These are phyloP conservation scores for Serendipita indica DNA, from an alignment of 768 basidiomycete species.

Conservation along the genomic window DNA sequence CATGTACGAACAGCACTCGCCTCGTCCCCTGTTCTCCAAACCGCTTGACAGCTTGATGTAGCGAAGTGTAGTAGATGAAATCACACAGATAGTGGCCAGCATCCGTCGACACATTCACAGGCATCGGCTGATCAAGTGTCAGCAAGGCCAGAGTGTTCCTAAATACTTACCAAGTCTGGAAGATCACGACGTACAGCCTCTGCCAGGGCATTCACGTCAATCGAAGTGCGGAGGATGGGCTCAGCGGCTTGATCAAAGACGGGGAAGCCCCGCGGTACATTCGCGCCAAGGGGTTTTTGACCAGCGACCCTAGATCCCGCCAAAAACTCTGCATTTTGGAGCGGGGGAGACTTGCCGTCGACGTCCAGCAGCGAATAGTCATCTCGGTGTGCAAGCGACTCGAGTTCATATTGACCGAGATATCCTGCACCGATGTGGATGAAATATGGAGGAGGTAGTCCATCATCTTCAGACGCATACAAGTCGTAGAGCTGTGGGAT, in stretches of 20 bases:
- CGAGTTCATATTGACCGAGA: constrained; percentile 47
- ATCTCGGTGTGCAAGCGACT: constrained; percentile 48
- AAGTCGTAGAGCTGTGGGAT: constrained; percentile 41
- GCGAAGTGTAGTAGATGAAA: constrained; percentile 62
- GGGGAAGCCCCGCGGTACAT: background rate
- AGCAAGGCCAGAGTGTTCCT: background rate
- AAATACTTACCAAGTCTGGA: constrained; percentile 15
- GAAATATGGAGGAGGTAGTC: constrained; percentile 46
- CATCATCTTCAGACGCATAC: constrained; percentile 29
- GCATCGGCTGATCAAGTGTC: constrained; percentile 1
- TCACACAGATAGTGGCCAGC: constrained; percentile 65
- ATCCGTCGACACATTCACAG: constrained; percentile 54
- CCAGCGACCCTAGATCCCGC: background rate
- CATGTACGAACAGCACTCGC: constrained; percentile 15
- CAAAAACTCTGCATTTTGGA: background rate
- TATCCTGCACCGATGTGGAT: constrained; percentile 57
- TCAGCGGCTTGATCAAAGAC: background rate
- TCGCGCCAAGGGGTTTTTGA: background rate
- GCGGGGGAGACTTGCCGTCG: constrained; percentile 25
- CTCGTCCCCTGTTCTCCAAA: constrained; percentile 12
- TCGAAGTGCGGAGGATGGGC: constrained; percentile 36
- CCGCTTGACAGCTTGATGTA: constrained; percentile 33
- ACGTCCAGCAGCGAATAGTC: constrained; percentile 59
- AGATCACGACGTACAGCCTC: constrained; percentile 38
- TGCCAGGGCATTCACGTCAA: constrained; percentile 45